Evolutionary conservation across 1,284 basidiomycete genomes (phyloP), one percentile per base, ranked within the genome.

Genomic region (Puccinia polysora): DNA sequence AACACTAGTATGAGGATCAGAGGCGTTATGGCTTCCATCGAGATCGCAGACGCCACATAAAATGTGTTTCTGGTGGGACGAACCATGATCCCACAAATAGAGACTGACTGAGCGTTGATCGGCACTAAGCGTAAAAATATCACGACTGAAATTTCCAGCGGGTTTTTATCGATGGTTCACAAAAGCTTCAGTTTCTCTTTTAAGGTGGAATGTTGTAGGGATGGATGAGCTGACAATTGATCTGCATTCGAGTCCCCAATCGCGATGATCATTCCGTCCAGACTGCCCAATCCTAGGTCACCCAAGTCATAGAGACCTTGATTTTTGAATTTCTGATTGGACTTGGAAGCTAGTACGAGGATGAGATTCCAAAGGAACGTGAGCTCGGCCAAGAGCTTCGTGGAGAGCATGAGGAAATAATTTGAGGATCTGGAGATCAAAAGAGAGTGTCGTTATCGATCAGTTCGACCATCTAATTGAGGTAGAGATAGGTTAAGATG

Each of bases 171-270:
- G n/a, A n/a, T n/a, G n/a, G n/a, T n/a, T n/a, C n/a, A n/a, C n/a
- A n/a, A n/a, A n/a, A n/a, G n/a, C n/a, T 34, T 7, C 43, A 5
- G 45, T 23, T 30, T 64, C 70, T 30, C n/a, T n/a, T n/a, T n/a
- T n/a, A n/a, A n/a, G n/a, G n/a, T n/a, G n/a, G n/a, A n/a, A n/a
- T n/a, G n/a, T n/a, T 74, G 50, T 47, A n/a, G 49, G 12, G 14
- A 23, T 34, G 4, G 15, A n/a, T 43, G 32, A 36, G 20, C 89
- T 80, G 79, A 95, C 91, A 90, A 90, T 79, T 96, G 92, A 80
- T 97, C 93, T 4, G 90, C 93, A 79, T 97, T 88, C 80, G 91
- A 94, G 81, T 98, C 95, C 34, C 91, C 95, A 77, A 93, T 89
- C 1, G 93, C 94, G 59, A 90, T 84, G 32, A 96, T 84, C 70